Evolutionary conservation across 257 asterid species (phyloP).

Genomic region (Echium plantagineum): DNA sequence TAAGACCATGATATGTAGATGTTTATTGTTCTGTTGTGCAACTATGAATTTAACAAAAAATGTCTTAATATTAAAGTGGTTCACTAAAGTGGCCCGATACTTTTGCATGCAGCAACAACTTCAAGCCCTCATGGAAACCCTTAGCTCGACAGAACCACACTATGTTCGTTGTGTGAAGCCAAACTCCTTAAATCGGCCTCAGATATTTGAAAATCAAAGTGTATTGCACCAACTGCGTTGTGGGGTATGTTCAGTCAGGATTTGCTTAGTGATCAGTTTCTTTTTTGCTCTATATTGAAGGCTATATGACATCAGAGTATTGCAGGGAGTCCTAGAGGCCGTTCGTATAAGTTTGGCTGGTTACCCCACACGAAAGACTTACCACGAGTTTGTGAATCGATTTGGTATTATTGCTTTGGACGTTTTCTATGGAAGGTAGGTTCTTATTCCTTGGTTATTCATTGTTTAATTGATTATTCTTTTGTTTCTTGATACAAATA

Average conservation of each 20-base stretch:
- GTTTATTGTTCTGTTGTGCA: not conserved
- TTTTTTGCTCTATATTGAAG: not conserved
- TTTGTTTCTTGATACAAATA: no score
- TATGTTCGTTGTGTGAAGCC: conserved; percentile 97
- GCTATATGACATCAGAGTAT: not conserved
- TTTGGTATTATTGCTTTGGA: conserved; percentile 85
- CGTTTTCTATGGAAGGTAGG: conserved; percentile 66
- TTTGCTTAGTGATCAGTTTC: not conserved
- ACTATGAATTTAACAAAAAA: not conserved
- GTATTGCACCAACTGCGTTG: conserved; percentile 97
- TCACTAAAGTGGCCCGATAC: conserved; percentile 13
- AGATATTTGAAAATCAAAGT: conserved; percentile 82
- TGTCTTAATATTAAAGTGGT: not conserved
- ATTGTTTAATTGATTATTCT: not conserved
- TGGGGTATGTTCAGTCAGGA: conserved; percentile 63
- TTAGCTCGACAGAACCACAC: conserved; percentile 96
- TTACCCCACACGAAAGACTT: conserved; percentile 94
- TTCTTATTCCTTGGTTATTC: not conserved
- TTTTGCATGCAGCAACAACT: conserved; percentile 83
- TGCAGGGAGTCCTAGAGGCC: conserved; percentile 98
- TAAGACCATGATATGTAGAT: not conserved
- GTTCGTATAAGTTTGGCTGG: conserved; percentile 99
- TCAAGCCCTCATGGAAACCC: conserved; percentile 97
- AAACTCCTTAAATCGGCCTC: conserved; percentile 76
- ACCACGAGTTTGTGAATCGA: conserved; percentile 87